Evolutionary conservation across 1,284 basidiomycete species (phyloP).

Genomic region (Athelia psychrophila): DNA sequence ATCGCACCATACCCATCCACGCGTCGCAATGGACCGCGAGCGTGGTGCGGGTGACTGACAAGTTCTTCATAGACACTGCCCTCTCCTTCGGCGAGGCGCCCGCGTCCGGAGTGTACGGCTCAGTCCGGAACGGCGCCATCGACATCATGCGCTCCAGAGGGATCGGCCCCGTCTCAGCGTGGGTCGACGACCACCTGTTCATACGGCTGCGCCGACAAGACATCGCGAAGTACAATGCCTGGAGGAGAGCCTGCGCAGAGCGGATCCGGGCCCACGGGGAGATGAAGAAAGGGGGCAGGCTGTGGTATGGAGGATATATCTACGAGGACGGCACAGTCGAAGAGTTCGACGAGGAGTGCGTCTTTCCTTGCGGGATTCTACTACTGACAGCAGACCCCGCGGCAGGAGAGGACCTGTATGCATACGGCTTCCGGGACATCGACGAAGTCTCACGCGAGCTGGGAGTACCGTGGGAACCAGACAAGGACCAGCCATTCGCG

Average conservation of each 20-base stretch:
- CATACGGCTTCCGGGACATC: conserved; percentile 25
- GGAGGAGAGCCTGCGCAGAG: background rate
- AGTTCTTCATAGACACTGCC: conserved; percentile 24
- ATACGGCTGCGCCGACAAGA: conserved; percentile 18
- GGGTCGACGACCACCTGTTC: conserved; percentile 42
- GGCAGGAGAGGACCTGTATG: conserved; percentile 11
- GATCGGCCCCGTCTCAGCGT: conserved; percentile 32
- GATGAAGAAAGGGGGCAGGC: conserved; percentile 19
- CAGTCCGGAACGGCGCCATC: conserved; percentile 20
- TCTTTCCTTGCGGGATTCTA: conserved; percentile 17
- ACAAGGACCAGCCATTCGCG: conserved; percentile 27
- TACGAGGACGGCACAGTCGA: conserved; percentile 16
- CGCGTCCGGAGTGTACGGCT: conserved; percentile 27
- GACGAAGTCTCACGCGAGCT: conserved; percentile 20
- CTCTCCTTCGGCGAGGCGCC: conserved; percentile 29
- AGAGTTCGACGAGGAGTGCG: conserved; percentile 29
- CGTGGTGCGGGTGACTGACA: conserved; percentile 20
- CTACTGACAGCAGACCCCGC: conserved; percentile 7
- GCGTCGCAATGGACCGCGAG: conserved; percentile 30
- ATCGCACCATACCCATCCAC: conserved; percentile 26
- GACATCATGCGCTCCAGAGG: conserved; percentile 26
- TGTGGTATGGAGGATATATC: conserved; percentile 26
- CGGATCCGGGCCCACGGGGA: conserved; percentile 9
- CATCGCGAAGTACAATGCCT: conserved; percentile 20
- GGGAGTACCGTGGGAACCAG: conserved; percentile 29